A percentile compares a stretch with the other conserved stretches of the same genome.
These are phyloP conservation scores for Porogramme epimiltina DNA, from an alignment of 1,284 basidiomycete species.

Conservation along the genomic window DNA sequence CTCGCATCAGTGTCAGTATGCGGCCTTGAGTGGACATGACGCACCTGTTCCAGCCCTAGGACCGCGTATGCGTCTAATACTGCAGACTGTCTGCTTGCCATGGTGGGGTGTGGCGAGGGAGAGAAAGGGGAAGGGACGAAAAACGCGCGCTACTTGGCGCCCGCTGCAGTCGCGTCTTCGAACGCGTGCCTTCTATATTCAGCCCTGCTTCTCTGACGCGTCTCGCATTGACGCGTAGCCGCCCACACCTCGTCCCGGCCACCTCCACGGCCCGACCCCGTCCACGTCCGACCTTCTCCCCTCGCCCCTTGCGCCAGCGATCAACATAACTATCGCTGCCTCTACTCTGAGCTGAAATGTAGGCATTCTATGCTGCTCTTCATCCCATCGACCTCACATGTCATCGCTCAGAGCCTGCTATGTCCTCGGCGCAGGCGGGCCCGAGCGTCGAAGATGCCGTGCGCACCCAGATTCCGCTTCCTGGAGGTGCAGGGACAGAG, in stretches of 20 bases:
- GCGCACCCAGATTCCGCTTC: too few relatives aligned
- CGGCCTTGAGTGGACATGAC: slow-evolving; percentile 8
- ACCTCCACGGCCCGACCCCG: not conserved
- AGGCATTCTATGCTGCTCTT: too few relatives aligned
- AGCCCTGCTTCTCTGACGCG: slow-evolving; percentile 1
- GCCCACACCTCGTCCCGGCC: not conserved
- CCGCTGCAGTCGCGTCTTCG: slow-evolving; percentile 18
- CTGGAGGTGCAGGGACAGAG: too few relatives aligned
- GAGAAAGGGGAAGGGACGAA: slow-evolving; percentile 6
- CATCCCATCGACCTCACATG: too few relatives aligned
- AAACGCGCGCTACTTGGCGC: slow-evolving; percentile 18
- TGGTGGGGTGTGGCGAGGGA: slow-evolving; percentile 17
- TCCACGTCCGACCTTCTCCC: too few relatives aligned
- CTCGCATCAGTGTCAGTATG: not conserved
- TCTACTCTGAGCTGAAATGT: too few relatives aligned
- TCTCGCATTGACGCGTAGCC: slow-evolving; percentile 1
- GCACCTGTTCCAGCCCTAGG: slow-evolving; percentile 63
- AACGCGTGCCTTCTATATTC: slow-evolving; percentile 6
- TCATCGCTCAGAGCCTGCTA: too few relatives aligned
- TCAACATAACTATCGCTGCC: too few relatives aligned
- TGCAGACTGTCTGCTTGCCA: slow-evolving; percentile 38
- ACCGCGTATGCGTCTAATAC: slow-evolving; percentile 53
- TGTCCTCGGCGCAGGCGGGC: too few relatives aligned
- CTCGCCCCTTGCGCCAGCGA: too few relatives aligned
- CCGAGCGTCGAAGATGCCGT: too few relatives aligned